These are phyloP conservation scores for Trypanosoma mega DNA, from an alignment of 208 protist genomes.

Conservation along the genomic window DNA sequence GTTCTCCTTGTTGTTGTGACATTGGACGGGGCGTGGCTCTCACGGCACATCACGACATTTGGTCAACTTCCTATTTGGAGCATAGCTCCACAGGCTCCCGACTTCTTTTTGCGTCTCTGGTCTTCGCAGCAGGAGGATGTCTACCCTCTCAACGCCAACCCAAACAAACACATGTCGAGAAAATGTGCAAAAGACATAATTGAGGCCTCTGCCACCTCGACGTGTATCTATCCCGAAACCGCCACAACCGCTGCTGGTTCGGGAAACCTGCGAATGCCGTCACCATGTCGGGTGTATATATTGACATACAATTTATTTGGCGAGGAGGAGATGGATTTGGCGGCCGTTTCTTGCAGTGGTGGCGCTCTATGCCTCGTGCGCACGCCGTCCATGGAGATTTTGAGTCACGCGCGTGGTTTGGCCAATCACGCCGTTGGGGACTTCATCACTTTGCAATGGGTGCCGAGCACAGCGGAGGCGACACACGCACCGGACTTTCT, in stretches of 20 bases:
- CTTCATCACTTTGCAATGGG: slow-evolving; percentile 67
- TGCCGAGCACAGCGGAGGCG: slow-evolving; percentile 30
- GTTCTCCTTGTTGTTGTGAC: slow-evolving; percentile 67
- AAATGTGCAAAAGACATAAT: no score
- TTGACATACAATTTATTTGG: slow-evolving; percentile 36
- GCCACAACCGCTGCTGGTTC: no score
- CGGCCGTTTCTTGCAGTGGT: slow-evolving; percentile 61
- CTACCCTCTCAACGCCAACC: background rate
- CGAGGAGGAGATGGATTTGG: slow-evolving; percentile 58
- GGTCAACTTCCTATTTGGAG: slow-evolving; percentile 43
- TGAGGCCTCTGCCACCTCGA: no score
- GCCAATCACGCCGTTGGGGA: slow-evolving; percentile 72
- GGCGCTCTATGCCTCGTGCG: slow-evolving; percentile 59
- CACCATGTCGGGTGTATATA: slow-evolving; percentile 29
- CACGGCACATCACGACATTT: slow-evolving; percentile 51
- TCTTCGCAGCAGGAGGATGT: background rate
- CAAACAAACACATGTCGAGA: no score
- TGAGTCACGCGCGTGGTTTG: slow-evolving; percentile 19
- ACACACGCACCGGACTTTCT: slow-evolving; percentile 66
- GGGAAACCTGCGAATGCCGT: no score
- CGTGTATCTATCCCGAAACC: no score
- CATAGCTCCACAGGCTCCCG: slow-evolving; percentile 56
- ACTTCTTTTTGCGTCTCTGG: slow-evolving; percentile 74
- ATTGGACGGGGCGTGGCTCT: slow-evolving; percentile 54
- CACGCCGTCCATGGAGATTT: slow-evolving; percentile 48